phyloP scores from a whole-genome alignment of 495 filamentous ascomycete species.

The Beverwykella pulmonaria region DNA sequence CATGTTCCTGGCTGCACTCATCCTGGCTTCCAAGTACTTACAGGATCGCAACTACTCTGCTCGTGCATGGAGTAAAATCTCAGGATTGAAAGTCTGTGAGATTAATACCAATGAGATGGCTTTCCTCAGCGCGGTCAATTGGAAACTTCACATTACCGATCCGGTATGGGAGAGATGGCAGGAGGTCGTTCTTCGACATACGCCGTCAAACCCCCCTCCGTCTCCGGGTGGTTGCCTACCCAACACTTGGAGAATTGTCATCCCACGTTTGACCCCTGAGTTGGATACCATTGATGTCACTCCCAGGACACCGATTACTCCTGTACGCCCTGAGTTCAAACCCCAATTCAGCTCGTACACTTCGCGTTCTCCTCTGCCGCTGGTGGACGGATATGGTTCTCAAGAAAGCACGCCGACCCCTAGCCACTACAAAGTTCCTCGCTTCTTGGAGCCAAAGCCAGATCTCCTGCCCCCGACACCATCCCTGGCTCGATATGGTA shows the following conservation, averaged over 20 bases:
- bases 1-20: conserved; percentile 94
- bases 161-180: conserved; percentile 88
- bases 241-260: conserved; percentile 69
- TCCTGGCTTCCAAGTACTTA: conserved; percentile 93
- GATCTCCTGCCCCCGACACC: conserved; percentile 45
- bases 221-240: conserved; percentile 55
- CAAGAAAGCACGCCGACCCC: conserved; percentile 46
- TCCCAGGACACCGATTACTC: conserved; percentile 27
- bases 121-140: conserved; percentile 85
- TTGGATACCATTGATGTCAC: conserved; percentile 61
- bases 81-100: conserved; percentile 82
- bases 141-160: conserved; percentile 92
- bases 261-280: conserved; percentile 78
- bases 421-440: conserved; percentile 37
- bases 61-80: conserved; percentile 97
- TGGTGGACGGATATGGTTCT: conserved; percentile 31
- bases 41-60: conserved; percentile 98
- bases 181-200: conserved; percentile 84
- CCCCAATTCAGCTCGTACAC: conserved; percentile 10
- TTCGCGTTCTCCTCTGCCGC: conserved; percentile 22
- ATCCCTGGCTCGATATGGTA: conserved; percentile 60
- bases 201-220: conserved; percentile 64
- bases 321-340: conserved; percentile 17
- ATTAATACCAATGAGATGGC: conserved; percentile 97
- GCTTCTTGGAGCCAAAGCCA: conserved; percentile 45